Evolutionary conservation across 805 yeast genomes (phyloP).

Genomic region (Helenozyma rhizophorensis): DNA sequence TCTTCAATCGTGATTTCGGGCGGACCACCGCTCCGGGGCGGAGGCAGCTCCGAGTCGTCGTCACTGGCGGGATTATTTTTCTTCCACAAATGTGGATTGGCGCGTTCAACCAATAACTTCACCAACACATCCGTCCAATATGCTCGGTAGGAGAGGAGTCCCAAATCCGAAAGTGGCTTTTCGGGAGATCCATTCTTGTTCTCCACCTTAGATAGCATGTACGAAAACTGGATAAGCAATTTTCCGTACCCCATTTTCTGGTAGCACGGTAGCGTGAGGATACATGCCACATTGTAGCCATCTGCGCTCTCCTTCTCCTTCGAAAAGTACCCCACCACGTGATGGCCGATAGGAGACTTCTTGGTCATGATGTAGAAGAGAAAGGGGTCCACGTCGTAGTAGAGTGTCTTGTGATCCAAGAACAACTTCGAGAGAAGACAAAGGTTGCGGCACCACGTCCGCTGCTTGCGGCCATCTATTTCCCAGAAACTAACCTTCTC

Average conservation of each 20-base stretch:
- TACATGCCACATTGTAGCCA: constrained; percentile 94
- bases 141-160: constrained; percentile 88
- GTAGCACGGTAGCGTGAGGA: constrained; percentile 90
- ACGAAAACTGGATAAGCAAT: constrained; percentile 86
- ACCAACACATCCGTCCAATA: constrained; percentile 93
- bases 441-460: constrained; percentile 95
- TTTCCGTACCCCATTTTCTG: constrained; percentile 95
- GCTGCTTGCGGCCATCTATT: constrained; percentile 92
- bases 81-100: constrained; percentile 33
- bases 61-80: constrained; percentile 38
- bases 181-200: constrained; percentile 95
- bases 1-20: constrained; percentile 82
- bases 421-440: constrained; percentile 88
- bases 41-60: constrained; percentile 16
- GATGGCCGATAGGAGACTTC: constrained; percentile 88
- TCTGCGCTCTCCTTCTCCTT: constrained; percentile 97
- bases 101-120: constrained; percentile 60
- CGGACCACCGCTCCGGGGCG: constrained; percentile 17
- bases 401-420: constrained; percentile 91
- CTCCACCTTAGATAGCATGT: constrained; percentile 83
- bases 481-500: constrained; percentile 92
- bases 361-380: constrained; percentile 93
- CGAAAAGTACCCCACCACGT: constrained; percentile 92
- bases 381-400: constrained; percentile 97
- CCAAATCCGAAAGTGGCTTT: constrained; percentile 93